Conservation (phyloP, 164 flowering plant species). For the Chloranthus sessilifolius region DNA sequence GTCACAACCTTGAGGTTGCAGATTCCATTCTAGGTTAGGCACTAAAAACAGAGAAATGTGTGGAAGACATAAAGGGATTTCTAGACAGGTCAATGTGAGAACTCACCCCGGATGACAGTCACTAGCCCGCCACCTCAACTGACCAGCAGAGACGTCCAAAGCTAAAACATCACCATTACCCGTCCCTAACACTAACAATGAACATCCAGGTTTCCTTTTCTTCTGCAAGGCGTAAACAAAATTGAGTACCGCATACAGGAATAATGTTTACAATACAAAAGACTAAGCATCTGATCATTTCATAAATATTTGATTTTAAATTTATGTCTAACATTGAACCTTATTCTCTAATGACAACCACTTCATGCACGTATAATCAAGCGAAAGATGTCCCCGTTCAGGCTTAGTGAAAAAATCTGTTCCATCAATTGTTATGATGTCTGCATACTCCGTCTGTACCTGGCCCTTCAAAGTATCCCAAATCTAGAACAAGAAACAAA, state of each 20-base stretch:
- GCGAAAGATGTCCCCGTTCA: conserved; percentile 75
- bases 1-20: too few relatives aligned
- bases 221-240: conserved; percentile 36
- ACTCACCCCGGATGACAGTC: conserved; percentile 97
- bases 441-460: conserved; percentile 78
- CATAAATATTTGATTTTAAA: background rate
- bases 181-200: conserved; percentile 70
- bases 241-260: background rate
- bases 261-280: background rate
- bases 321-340: conserved; percentile 29
- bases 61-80: too few relatives aligned
- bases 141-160: conserved; percentile 76
- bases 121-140: conserved; percentile 67
- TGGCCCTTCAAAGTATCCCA: conserved; percentile 94
- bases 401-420: conserved; percentile 29
- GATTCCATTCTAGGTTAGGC: too few relatives aligned
- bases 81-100: too few relatives aligned
- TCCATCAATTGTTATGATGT: conserved; percentile 41
- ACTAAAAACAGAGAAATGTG: too few relatives aligned
- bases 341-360: conserved; percentile 63
- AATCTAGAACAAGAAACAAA: conserved; percentile 36
- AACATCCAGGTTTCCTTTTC: conserved; percentile 54
- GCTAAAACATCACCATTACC: conserved; percentile 92
- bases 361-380: conserved; percentile 90
- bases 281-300: background rate